Evolutionary conservation across 2,329 filamentous ascomycete species (phyloP).

Genomic region (Aphanocladium album): DNA sequence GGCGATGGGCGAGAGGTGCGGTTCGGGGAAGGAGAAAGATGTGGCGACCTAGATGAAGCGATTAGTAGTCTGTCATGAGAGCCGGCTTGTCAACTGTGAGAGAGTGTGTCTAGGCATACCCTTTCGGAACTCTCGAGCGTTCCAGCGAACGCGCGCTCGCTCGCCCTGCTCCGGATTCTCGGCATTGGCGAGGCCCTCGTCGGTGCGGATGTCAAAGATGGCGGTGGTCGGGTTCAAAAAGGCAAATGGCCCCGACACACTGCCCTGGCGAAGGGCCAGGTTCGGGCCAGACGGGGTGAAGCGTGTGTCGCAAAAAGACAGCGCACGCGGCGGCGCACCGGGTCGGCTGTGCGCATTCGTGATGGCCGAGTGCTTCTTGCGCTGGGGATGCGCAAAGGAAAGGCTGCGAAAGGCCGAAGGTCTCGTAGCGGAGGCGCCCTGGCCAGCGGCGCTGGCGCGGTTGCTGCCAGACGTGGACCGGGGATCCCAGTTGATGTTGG

Average conservation of each 20-base stretch:
- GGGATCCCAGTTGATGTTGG: slow-evolving; percentile 1
- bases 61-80: not conserved
- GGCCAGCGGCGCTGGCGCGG: not conserved
- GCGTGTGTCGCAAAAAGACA: slow-evolving; percentile 13
- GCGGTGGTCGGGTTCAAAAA: slow-evolving; percentile 17
- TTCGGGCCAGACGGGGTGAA: slow-evolving; percentile 14
- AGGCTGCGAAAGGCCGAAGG: slow-evolving; percentile 3
- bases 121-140: slow-evolving; percentile 16
- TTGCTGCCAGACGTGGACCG: not conserved
- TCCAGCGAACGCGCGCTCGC: slow-evolving; percentile 15
- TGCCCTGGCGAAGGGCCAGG: slow-evolving; percentile 15
- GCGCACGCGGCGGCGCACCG: not conserved
- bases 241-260: slow-evolving; percentile 15
- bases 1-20: slow-evolving; percentile 14
- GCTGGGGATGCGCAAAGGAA: slow-evolving; percentile 11
- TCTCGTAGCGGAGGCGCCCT: not conserved
- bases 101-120: not conserved
- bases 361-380: not conserved
- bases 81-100: too few species aligned
- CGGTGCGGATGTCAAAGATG: slow-evolving; percentile 14
- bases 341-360: not conserved
- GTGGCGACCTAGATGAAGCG: slow-evolving; percentile 10
- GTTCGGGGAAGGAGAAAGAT: slow-evolving; percentile 14
- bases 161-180: slow-evolving; percentile 3
- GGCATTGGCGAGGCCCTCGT: slow-evolving; percentile 6